phyloP scores from a whole-genome alignment of 1,284 basidiomycete species.

The Ustilago esculenta region DNA sequence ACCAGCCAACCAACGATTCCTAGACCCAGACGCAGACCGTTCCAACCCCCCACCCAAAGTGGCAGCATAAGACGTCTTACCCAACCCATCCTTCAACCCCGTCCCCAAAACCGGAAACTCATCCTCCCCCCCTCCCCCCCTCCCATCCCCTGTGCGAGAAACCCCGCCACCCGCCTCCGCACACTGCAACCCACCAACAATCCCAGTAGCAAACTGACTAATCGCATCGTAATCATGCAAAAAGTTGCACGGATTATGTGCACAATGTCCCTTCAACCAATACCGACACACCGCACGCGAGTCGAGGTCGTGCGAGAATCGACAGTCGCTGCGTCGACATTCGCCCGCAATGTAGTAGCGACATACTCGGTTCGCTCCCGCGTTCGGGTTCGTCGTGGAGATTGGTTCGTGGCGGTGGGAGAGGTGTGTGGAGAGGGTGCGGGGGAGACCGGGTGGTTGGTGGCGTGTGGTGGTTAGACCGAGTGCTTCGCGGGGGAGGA shows the following conservation, averaged over 20 bases:
- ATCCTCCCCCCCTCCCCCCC: slow-evolving; percentile 71
- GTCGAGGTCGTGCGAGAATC: slow-evolving; percentile 74
- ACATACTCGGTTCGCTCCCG: slow-evolving; percentile 74
- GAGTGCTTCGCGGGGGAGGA: slow-evolving; percentile 52
- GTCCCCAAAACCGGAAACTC: slow-evolving; percentile 82
- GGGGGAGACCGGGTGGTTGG: slow-evolving; percentile 18
- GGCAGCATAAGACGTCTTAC: slow-evolving; percentile 40
- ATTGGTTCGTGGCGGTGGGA: too few species aligned
- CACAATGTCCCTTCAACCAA: slow-evolving; percentile 89
- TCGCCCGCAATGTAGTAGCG: slow-evolving; percentile 96
- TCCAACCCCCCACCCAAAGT: slow-evolving; percentile 34
- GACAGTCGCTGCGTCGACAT: slow-evolving; percentile 92
- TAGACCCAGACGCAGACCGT: too few species aligned
- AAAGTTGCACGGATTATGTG: slow-evolving; percentile 64
- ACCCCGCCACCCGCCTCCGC: not conserved
- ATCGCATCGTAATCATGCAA: slow-evolving; percentile 70
- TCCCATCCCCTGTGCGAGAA: not conserved
- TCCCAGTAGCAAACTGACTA: slow-evolving; percentile 72
- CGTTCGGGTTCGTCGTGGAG: slow-evolving; percentile 7
- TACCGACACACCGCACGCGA: slow-evolving; percentile 85
- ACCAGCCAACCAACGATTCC: too few species aligned
- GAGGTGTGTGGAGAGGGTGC: slow-evolving; percentile 26
- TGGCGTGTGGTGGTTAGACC: slow-evolving; percentile 15
- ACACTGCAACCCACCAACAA: slow-evolving; percentile 64
- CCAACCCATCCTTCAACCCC: slow-evolving; percentile 4